These are phyloP conservation scores for Pseudofabraea citricarpa DNA, from an alignment of 2,329 filamentous ascomycete species.

Conservation along the genomic window DNA sequence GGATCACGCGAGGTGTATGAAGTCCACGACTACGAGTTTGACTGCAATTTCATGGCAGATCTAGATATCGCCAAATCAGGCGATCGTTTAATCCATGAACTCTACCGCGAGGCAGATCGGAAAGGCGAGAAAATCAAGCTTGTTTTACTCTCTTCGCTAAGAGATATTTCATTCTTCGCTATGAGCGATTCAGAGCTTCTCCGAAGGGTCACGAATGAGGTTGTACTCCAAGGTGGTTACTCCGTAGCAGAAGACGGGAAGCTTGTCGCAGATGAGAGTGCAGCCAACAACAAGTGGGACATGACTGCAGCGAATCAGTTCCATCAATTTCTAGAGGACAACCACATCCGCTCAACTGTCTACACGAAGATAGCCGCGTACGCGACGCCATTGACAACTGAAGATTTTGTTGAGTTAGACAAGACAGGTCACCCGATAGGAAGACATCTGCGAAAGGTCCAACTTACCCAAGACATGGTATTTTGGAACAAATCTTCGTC, in stretches of 20 bases:
- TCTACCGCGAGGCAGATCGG: slow-evolving; percentile 11
- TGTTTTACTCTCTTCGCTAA: slow-evolving; percentile 21
- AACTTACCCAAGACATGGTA: slow-evolving; percentile 16
- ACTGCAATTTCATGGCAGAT: slow-evolving; percentile 14
- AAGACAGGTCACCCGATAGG: slow-evolving; percentile 17
- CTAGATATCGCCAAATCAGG: slow-evolving; percentile 7
- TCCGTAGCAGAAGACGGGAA: slow-evolving; percentile 3
- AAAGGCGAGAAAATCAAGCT: slow-evolving; percentile 17
- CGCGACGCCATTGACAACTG: slow-evolving; percentile 12
- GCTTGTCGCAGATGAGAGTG: slow-evolving; percentile 7
- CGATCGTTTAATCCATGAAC: slow-evolving; percentile 1
- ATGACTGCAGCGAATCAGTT: slow-evolving; percentile 12
- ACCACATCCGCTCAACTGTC: slow-evolving; percentile 15
- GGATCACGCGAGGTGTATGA: slow-evolving; percentile 7
- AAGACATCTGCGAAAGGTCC: slow-evolving; percentile 15
- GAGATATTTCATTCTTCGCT: slow-evolving; percentile 18
- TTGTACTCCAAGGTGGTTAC: slow-evolving; percentile 22
- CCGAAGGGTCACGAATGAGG: slow-evolving; percentile 7
- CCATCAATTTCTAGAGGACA: slow-evolving; percentile 14
- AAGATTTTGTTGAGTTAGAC: slow-evolving; percentile 14
- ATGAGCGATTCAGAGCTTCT: slow-evolving; percentile 9
- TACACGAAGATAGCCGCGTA: slow-evolving; percentile 21
- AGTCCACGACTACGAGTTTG: slow-evolving; percentile 18
- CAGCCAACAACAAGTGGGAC: slow-evolving; percentile 22
- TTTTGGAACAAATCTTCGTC: slow-evolving; percentile 19